Conservation (phyloP, 2,329 filamentous ascomycete genomes). For the Blastomyces emzantsi region DNA sequence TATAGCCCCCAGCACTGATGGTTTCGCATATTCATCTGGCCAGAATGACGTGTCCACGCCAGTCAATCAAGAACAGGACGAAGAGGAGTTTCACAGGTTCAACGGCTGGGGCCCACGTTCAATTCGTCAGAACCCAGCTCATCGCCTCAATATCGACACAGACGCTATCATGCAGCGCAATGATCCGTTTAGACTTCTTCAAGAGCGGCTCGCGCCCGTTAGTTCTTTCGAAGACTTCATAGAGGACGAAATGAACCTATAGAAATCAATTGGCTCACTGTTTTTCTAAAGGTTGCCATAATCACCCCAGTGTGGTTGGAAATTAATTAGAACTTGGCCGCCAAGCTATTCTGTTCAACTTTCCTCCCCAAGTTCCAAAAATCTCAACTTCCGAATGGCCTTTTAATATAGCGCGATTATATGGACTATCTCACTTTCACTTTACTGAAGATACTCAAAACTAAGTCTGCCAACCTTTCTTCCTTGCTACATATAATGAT, state of each 20-base stretch:
- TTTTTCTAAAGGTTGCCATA: not conserved
- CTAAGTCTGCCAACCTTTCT: not conserved
- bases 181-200: conserved; percentile 13
- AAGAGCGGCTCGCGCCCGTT: not conserved
- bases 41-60: not conserved
- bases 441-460: not conserved
- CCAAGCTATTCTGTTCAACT: not conserved
- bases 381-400: not conserved
- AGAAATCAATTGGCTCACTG: not conserved
- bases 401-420: not conserved
- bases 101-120: conserved; percentile 11
- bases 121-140: conserved; percentile 12
- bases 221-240: conserved; percentile 15
- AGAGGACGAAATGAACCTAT: not conserved
- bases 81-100: conserved; percentile 10
- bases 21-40: not conserved
- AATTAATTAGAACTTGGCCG: not conserved
- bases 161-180: conserved; percentile 14
- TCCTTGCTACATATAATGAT: not conserved
- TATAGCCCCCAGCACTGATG: not conserved
- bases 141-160: conserved; percentile 14
- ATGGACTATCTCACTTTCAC: not conserved
- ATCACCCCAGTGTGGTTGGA: not conserved
- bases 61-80: not conserved
- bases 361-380: not conserved